Percentiles rank a stretch among this genome's conserved stretches.
Evolutionary conservation across 345 rosid genomes (phyloP).

Genomic region (Ceriops decandra): DNA sequence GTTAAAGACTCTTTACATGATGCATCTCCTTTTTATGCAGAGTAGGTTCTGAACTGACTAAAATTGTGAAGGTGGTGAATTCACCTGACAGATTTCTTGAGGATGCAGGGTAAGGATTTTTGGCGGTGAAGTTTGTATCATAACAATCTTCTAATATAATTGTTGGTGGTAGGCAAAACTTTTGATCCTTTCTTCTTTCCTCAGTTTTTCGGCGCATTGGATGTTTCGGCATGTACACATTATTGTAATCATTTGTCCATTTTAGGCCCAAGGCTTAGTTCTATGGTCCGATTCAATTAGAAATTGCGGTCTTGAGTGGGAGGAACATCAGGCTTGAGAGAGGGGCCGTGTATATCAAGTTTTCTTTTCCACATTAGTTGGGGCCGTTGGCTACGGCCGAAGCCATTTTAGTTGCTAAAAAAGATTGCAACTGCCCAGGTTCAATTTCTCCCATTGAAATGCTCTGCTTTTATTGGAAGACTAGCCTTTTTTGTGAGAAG

Average conservation of each 20-base stretch:
- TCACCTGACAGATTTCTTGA: slow-evolving; percentile 28
- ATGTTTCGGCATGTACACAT: slow-evolving; percentile 27
- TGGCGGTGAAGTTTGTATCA: slow-evolving; percentile 39
- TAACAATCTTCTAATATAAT: slow-evolving; percentile 31
- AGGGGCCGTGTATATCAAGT: slow-evolving; percentile 15
- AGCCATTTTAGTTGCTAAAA: background rate
- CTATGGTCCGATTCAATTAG: slow-evolving; percentile 16
- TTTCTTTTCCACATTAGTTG: background rate
- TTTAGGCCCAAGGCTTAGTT: slow-evolving; percentile 18
- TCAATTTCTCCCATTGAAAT: background rate
- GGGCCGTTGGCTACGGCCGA: slow-evolving; percentile 6
- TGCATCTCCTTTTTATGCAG: slow-evolving; percentile 26
- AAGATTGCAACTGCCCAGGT: slow-evolving; percentile 3
- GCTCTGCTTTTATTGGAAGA: background rate
- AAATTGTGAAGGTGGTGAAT: slow-evolving; percentile 35
- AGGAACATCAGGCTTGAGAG: slow-evolving; percentile 19
- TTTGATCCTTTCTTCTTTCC: slow-evolving; percentile 6
- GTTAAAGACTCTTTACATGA: background rate
- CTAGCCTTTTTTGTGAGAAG: background rate
- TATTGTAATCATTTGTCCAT: slow-evolving; percentile 17
- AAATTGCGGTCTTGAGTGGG: slow-evolving; percentile 16
- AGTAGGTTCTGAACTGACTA: slow-evolving; percentile 38
- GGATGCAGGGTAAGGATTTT: slow-evolving; percentile 30
- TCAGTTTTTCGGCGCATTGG: slow-evolving; percentile 27
- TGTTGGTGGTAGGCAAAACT: slow-evolving; percentile 24